Conservation (phyloP, 805 yeast genomes). For the Candida saitoana region DNA sequence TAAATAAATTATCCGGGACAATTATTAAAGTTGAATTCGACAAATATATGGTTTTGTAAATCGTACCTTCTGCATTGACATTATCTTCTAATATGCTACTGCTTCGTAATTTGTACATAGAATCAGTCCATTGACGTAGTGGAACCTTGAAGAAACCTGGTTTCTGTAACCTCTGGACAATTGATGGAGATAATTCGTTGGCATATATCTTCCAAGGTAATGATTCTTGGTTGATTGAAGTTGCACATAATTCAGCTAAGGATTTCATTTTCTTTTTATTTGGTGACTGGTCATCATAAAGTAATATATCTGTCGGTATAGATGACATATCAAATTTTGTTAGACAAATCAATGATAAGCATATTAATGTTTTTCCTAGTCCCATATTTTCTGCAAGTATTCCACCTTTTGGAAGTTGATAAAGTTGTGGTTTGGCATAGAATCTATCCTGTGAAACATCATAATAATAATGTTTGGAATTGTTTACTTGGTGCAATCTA, state of each 20-base stretch:
- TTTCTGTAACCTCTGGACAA: constrained; percentile 29
- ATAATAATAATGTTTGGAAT: constrained; percentile 22
- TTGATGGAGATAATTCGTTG: constrained; percentile 42
- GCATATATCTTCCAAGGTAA: constrained; percentile 55
- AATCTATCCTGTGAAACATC: constrained; percentile 32
- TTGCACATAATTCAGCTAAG: constrained; percentile 39
- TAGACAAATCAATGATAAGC: constrained; percentile 52
- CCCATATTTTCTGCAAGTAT: constrained; percentile 69
- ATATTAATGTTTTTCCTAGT: constrained; percentile 59
- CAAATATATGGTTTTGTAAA: constrained; percentile 32
- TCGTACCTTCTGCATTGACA: constrained; percentile 12
- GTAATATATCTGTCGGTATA: constrained; percentile 33
- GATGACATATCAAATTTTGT: constrained; percentile 50
- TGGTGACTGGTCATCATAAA: constrained; percentile 10
- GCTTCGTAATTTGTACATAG: constrained; percentile 16
- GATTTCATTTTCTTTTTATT: constrained; percentile 7
- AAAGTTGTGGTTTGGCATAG: constrained; percentile 35
- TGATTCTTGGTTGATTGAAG: constrained; percentile 42
- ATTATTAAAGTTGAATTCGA: constrained; percentile 56
- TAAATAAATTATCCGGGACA: constrained; percentile 62
- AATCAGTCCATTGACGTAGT: constrained; percentile 16
- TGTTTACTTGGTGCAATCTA: constrained; percentile 11
- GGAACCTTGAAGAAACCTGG: constrained; percentile 47
- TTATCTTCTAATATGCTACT: constrained; percentile 12
- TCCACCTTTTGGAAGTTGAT: constrained; percentile 54